Base-by-base conservation (phyloP, 305 asterid species). In the Fraxinus greggii region DNA sequence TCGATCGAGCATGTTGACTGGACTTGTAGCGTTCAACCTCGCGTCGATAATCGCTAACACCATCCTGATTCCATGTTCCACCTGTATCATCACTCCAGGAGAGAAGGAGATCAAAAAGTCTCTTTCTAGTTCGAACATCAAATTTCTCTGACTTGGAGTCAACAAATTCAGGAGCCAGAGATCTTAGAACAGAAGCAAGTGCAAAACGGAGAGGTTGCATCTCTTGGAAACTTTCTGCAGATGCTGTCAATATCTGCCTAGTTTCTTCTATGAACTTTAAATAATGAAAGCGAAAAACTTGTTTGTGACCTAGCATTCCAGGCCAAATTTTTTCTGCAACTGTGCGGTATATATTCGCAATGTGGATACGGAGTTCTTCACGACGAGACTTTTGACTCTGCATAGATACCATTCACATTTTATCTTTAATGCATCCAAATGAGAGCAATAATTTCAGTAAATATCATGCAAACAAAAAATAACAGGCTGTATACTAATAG, bases 261-360 rank as follows among this genome's bases (percentile, higher is more conserved):
- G 98, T 90, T 87, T 96, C 99, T 83, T 96, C 99, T 65, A 96
- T 90, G 88, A 93, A 96, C 93, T 91, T 96, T 87, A 96, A 89
- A 87, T 90, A 96, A 87, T 96, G 99, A 83, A 96, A 96, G 84
- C 99, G 99, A 81, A 96, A 96, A 86, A 96, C 97, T 42, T 98
- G 98, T 83, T 96, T 96, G 81, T 97, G 92, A 84, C 92, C 91
- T 45, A 96, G 91, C 98, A 93, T 93, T 80, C 99, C 98, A 70
- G 99, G 99, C 99, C 99, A 96, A 86, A 96, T 88, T 82, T 91
- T 94, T 87, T 96, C 98, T 74, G 99, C 93, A 83, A 94, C 97
- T 63, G 94, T 88, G 76, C 98, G 97, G 86, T 96, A 94, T 82
- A 96, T 93, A 82, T 94, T 94, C 82, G 98, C 92, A 80, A 92